Conservation (phyloP, 169 alveolate genomes). For the Cryptosporidium ryanae region DNA sequence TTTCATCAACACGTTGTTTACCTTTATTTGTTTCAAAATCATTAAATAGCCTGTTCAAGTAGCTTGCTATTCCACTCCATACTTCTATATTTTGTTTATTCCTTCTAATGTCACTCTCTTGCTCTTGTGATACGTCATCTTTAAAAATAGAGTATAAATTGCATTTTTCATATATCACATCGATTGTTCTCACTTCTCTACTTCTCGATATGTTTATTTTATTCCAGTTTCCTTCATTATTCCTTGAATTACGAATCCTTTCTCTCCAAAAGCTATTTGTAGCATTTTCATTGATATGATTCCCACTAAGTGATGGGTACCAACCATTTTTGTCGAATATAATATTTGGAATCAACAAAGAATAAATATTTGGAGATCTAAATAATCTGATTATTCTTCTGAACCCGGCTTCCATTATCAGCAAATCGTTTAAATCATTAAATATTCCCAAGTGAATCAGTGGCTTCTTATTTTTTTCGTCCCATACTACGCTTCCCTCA, state of each 20-base stretch:
- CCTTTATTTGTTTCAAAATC: too few species aligned
- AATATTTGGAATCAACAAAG: conserved; percentile 28
- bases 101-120: background rate
- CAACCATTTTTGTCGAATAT: background rate
- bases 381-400: conserved; percentile 45
- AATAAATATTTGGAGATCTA: conserved; percentile 12
- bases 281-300: background rate
- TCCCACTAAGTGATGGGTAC: background rate
- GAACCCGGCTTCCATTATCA: conserved; percentile 52
- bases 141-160: conserved; percentile 1
- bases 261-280: background rate
- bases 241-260: background rate
- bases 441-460: conserved; percentile 5
- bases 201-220: background rate
- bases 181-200: conserved; percentile 4
- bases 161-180: conserved; percentile 20
- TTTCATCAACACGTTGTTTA: too few species aligned
- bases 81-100: background rate
- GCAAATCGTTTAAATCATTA: conserved; percentile 37
- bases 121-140: background rate
- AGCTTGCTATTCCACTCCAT: too few species aligned
- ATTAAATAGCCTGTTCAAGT: too few species aligned
- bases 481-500: conserved; percentile 57
- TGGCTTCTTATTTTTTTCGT: conserved; percentile 13
- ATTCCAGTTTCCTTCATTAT: background rate